phyloP scores from a whole-genome alignment of 495 filamentous ascomycete species.

The Hyaloscypha variabilis region DNA sequence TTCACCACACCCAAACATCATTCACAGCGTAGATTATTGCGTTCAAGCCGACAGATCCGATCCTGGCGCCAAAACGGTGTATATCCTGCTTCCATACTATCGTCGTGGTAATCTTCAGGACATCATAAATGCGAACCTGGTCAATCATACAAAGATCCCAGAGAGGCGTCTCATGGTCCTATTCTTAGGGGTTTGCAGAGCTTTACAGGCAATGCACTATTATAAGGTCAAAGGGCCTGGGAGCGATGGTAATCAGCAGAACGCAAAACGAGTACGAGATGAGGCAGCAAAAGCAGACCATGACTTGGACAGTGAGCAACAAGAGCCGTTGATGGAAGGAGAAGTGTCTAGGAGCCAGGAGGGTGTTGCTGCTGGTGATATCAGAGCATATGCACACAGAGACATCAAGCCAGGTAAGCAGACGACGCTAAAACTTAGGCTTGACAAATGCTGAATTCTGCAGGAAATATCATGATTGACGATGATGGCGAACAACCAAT shows the following conservation, averaged over 20 bases:
- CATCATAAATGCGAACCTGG: slow-evolving; percentile 96
- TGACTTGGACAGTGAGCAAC: slow-evolving; percentile 72
- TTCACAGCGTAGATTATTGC: slow-evolving; percentile 85
- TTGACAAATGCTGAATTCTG: neutral
- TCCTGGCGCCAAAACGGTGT: slow-evolving; percentile 85
- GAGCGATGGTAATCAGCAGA: slow-evolving; percentile 50
- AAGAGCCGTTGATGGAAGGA: slow-evolving; percentile 80
- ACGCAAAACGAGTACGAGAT: slow-evolving; percentile 59
- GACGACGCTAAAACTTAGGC: neutral
- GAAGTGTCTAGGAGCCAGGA: slow-evolving; percentile 76
- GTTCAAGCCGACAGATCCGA: slow-evolving; percentile 59
- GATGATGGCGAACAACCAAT: slow-evolving; percentile 86
- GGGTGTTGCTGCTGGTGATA: slow-evolving; percentile 68
- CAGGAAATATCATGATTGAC: slow-evolving; percentile 95
- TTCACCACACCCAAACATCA: slow-evolving; percentile 78
- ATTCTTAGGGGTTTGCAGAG: slow-evolving; percentile 89
- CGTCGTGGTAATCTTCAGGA: slow-evolving; percentile 93
- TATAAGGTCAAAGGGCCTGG: slow-evolving; percentile 68
- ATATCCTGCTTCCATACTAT: slow-evolving; percentile 95
- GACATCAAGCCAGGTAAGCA: slow-evolving; percentile 92
- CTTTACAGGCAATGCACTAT: slow-evolving; percentile 86
- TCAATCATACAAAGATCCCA: slow-evolving; percentile 94
- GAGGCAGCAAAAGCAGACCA: slow-evolving; percentile 63
- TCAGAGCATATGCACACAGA: slow-evolving; percentile 87
- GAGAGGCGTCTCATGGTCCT: slow-evolving; percentile 85